phyloP scores from a whole-genome alignment of 495 filamentous ascomycete genomes.

The Neurospora tetraspora region DNA sequence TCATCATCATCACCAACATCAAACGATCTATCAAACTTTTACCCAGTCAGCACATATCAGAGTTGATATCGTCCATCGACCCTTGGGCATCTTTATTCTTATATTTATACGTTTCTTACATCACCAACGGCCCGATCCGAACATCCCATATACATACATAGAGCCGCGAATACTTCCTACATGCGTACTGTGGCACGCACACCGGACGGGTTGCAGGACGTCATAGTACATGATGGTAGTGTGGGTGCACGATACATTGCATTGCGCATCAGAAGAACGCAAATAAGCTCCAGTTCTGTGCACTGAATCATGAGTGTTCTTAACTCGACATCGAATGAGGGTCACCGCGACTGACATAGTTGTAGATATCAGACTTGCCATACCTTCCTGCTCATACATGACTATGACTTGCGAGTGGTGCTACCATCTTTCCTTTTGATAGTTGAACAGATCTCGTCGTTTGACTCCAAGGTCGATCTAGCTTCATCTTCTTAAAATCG shows the following conservation, averaged over 20 bases:
- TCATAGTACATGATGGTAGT: background rate
- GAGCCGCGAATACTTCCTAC: background rate
- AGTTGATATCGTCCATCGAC: background rate
- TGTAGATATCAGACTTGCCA: background rate
- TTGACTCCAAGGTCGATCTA: background rate
- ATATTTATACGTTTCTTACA: background rate
- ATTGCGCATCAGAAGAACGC: background rate
- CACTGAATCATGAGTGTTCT: background rate
- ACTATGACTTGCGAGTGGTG: background rate
- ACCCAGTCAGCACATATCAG: background rate
- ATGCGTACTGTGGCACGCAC: background rate
- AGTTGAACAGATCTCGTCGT: background rate
- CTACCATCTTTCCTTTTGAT: background rate
- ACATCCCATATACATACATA: background rate
- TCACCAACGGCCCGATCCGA: background rate
- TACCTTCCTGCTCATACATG: background rate
- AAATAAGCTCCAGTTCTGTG: background rate
- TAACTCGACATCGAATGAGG: background rate
- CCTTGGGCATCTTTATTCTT: background rate
- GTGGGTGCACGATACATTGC: background rate
- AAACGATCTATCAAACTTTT: background rate
- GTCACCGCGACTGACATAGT: background rate
- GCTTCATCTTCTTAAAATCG: too few relatives aligned
- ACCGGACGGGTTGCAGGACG: background rate
- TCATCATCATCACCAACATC: background rate